Evolutionary conservation across 768 basidiomycete genomes (phyloP).

Genomic region (Boletellus ananas): DNA sequence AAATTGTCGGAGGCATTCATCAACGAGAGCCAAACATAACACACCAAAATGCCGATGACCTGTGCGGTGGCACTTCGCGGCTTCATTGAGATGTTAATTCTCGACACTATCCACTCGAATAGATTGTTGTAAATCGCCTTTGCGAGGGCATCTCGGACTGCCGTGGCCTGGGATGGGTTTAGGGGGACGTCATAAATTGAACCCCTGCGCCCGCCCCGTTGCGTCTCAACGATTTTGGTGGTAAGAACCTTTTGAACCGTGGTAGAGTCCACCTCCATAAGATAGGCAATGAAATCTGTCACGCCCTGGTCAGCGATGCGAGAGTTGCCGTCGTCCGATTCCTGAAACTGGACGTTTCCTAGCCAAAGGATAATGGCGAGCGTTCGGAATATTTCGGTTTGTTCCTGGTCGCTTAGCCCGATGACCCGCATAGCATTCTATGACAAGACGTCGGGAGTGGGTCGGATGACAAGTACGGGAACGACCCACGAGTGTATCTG

Average conservation of each 20-base stretch:
- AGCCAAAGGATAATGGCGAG: constrained; percentile 92
- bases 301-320: constrained; percentile 75
- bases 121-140: constrained; percentile 98
- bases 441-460: background rate
- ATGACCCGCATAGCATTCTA: constrained; percentile 93
- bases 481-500: constrained; percentile 75
- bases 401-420: constrained; percentile 80
- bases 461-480: background rate
- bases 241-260: constrained; percentile 86
- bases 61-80: constrained; percentile 68
- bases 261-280: constrained; percentile 82
- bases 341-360: constrained; percentile 89
- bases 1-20: background rate
- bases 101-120: constrained; percentile 98
- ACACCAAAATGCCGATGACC: constrained; percentile 87
- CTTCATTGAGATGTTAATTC: constrained; percentile 96
- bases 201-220: constrained; percentile 86
- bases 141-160: constrained; percentile 87
- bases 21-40: constrained; percentile 17
- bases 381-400: constrained; percentile 90
- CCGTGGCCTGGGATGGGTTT: constrained; percentile 85
- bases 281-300: constrained; percentile 92
- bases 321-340: constrained; percentile 89
- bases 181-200: constrained; percentile 96
- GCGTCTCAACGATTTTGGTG: constrained; percentile 84